Base-by-base conservation (phyloP, 1,139 yeast species). In the Yamadazyma sp. region DNA sequence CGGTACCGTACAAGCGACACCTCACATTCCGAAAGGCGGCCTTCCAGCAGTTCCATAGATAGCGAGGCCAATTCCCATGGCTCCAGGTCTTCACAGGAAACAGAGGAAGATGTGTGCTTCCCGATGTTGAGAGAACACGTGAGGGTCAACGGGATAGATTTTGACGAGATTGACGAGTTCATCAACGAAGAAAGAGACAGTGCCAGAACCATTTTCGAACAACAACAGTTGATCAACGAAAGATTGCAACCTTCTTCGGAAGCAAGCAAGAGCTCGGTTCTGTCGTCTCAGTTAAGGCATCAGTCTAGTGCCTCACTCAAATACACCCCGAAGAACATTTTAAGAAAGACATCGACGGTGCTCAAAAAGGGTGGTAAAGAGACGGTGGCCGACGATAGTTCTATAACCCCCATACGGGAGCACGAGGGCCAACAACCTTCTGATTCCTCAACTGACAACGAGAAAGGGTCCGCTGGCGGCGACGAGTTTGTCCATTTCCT, bases 21-120 rank as follows among this genome's bases (percentile, higher is more conserved):
- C 30, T 35, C 39, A n/a, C 43, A 31, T 23, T 54, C 58, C 15
- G 58, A 43, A 24, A 53, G 73, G 45, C 53, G 75, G 46, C 58
- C 70, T 24, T 54, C 69, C 5, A 54, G 64, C 33, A 58, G 71
- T 2, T 64, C 72, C 4, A 62, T 71, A 24, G 87, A 81, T 52
- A 75, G 81, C 47, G 91, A 83, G 47, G 76, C 75, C 10, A 85
- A 78, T 51, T 83, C 91, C 2, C 86, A 80, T 51, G 87, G 82
- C 1, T 81, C 87, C 9, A 71, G 88, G 48, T 76, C 81, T 17
- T 81, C 88, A 2, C 88, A 84, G 53, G 95, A 86, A 57, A 88
- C 96, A 0, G 98, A 91, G 57, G 97, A 91, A 58, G 98, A 92
- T 74, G 98, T 92, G 34, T 92, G 98, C 70, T 89, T 91, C 66